phyloP scores from a whole-genome alignment of 306 rosid genomes.

The Trifolium pratense region DNA sequence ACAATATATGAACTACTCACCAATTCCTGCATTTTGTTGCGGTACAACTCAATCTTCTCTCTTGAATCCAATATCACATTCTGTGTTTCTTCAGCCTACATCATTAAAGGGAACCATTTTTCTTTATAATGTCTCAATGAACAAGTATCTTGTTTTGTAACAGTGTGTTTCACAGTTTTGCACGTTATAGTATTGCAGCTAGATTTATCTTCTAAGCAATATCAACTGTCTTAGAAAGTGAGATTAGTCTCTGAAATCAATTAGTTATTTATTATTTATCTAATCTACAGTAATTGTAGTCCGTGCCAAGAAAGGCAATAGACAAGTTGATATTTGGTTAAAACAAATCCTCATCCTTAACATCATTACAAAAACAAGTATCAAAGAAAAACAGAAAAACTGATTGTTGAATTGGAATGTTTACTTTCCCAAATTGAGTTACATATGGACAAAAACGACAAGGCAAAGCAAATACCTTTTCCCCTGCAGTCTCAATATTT shows the following conservation, averaged over 20 bases:
- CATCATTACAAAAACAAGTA: constrained; percentile 14
- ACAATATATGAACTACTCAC: constrained; percentile 62
- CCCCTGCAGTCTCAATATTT: constrained; percentile 46
- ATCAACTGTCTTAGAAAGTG: constrained; percentile 4
- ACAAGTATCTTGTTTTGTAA: constrained; percentile 16
- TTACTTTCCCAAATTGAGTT: constrained; percentile 25
- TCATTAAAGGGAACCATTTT: constrained; percentile 23
- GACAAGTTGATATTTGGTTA: constrained; percentile 30
- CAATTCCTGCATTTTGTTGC: constrained; percentile 93
- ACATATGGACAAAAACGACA: constrained; percentile 38
- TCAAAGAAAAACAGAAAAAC: constrained; percentile 12
- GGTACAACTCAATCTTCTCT: constrained; percentile 83
- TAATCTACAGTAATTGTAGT: constrained; percentile 21
- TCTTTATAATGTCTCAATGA: constrained; percentile 32
- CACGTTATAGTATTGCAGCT: background rate
- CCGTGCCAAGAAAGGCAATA: constrained; percentile 25
- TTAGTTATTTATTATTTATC: constrained; percentile 7
- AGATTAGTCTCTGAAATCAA: constrained; percentile 5
- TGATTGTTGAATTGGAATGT: constrained; percentile 5
- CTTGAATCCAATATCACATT: constrained; percentile 76
- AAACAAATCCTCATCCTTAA: background rate
- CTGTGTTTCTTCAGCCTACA: constrained; percentile 69
- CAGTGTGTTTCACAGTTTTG: constrained; percentile 4
- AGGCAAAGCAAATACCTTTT: constrained; percentile 60
- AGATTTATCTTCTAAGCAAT: constrained; percentile 8